These are phyloP conservation scores for Dendrocalamus latiflorus DNA, from an alignment of 202 grass and related monocot species.

Conservation along the genomic window DNA sequence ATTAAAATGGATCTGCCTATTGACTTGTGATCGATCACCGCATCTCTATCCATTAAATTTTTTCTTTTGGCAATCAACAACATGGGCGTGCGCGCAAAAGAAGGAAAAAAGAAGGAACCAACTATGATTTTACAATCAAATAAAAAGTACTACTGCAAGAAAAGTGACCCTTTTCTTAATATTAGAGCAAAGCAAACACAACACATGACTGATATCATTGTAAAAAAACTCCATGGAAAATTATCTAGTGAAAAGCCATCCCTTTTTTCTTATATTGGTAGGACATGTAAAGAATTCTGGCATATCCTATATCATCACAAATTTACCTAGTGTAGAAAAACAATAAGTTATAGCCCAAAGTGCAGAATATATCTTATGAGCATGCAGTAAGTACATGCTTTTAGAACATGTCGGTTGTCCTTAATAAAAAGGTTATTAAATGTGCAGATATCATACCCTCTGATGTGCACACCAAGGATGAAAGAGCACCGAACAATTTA, in stretches of 20 bases:
- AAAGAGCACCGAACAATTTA: slow-evolving; percentile 64
- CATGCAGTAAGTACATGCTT: not conserved
- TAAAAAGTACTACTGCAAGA: not conserved
- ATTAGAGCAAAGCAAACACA: not conserved
- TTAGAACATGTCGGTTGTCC: not conserved
- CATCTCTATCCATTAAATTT: not conserved
- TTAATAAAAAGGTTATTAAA: not conserved
- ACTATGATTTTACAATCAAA: not conserved
- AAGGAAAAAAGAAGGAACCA: not conserved
- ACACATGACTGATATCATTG: not conserved
- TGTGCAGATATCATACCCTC: slow-evolving; percentile 46
- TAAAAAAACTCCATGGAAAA: slow-evolving; percentile 18
- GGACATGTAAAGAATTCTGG: not conserved
- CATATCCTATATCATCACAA: not conserved
- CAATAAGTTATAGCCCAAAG: not conserved
- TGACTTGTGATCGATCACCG: not conserved
- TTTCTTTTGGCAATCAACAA: slow-evolving; percentile 3
- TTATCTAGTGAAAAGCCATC: not conserved
- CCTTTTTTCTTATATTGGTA: not conserved
- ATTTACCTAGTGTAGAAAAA: not conserved
- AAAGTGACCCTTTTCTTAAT: not conserved
- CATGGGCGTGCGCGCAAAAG: not conserved
- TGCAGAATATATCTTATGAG: slow-evolving; percentile 12
- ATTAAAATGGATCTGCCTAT: not conserved
- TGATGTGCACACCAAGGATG: slow-evolving; percentile 96